Conservation (phyloP, 371 early-diverging fungal genomes). For the Apophysomyces elegans region DNA sequence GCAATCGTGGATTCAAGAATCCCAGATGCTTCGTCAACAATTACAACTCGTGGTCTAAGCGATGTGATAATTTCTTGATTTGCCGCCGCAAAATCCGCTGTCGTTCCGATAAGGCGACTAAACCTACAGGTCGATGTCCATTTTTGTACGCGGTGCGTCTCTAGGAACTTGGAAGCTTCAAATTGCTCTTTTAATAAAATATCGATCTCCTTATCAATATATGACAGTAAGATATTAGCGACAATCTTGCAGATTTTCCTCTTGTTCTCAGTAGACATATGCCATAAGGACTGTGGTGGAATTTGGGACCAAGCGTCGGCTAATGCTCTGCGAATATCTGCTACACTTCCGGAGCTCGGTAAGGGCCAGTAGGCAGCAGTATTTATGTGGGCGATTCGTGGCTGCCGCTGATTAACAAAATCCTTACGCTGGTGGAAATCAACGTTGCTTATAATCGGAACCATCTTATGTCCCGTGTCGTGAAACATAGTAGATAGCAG, state of each 20-base stretch:
- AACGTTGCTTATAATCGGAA: constrained; percentile 26
- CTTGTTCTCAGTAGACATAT: background rate
- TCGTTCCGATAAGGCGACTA: constrained; percentile 44
- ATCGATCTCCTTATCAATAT: constrained; percentile 39
- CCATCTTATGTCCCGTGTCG: constrained; percentile 15
- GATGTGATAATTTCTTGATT: constrained; percentile 30
- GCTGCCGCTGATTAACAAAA: constrained; percentile 19
- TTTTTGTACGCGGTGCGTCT: constrained; percentile 28
- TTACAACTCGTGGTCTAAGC: constrained; percentile 37
- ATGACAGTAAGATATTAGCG: constrained; percentile 11
- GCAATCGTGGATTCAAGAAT: constrained; percentile 33
- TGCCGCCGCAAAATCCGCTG: constrained; percentile 43
- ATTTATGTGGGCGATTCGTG: constrained; percentile 13
- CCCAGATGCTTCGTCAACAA: constrained; percentile 43
- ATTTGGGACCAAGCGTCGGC: constrained; percentile 18
- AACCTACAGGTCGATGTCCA: constrained; percentile 34
- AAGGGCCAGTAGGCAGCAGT: constrained; percentile 40
- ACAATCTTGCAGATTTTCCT: constrained; percentile 17
- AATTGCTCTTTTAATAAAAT: constrained; percentile 27
- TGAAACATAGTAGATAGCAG: background rate
- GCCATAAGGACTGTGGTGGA: constrained; percentile 24
- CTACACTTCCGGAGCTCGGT: constrained; percentile 15
- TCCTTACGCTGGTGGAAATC: constrained; percentile 16
- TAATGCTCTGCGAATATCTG: constrained; percentile 21
- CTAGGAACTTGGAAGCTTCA: constrained; percentile 20